Evolutionary conservation across 2,329 filamentous ascomycete species (phyloP), one percentile per base, ranked within the genome.

Genomic region (Pseudocercospora macadamiae): DNA sequence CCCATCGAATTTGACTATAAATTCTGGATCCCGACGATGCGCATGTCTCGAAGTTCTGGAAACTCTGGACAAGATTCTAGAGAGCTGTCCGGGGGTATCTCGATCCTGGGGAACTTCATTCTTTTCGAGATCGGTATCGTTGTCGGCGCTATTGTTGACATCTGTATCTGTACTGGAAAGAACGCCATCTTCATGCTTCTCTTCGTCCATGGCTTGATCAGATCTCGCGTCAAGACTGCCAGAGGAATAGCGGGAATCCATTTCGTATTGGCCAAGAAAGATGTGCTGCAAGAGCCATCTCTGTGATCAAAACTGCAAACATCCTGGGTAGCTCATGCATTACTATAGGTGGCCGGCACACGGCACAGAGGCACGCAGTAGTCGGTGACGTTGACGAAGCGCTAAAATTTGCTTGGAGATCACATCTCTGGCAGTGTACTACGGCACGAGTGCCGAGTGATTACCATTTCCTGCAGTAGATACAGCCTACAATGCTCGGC

Each of bases 1-100:
- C 1, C 65, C 62, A 8, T 69, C 68, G 57, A 66, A 75, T 12
- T 61, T 59, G 14, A 73, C 71, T 10, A 65, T 59, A 49, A 68
- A 72, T 3, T 63, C 59, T 10, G 51, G 34, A n/a, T 59, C 52
- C 30, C 55, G 32, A 16, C 49, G 55, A 53, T 65, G 55, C 14
- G 19, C 39, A 44, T 44, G 19, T 42, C 49, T 4, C 32, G 55
- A 54, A 32, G 51, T 10, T 48, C 42, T 45, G 14, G 42, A 45
- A 4, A 45, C 42, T 26, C 52, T 45, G 5, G 53, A 49, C 3
- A 53, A 51, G 6, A 59, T 52, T 26, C 37, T 34, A 1, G 57
- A 59, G 18, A 52, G 42, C 19, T 51, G 45, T 6, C 47, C 25
- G 16, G 44, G 19, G 21, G 10, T 21, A 4, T 53, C 26, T 48